Base-by-base conservation (phyloP, 2,329 filamentous ascomycete genomes). In the Epichloe uncinata region DNA sequence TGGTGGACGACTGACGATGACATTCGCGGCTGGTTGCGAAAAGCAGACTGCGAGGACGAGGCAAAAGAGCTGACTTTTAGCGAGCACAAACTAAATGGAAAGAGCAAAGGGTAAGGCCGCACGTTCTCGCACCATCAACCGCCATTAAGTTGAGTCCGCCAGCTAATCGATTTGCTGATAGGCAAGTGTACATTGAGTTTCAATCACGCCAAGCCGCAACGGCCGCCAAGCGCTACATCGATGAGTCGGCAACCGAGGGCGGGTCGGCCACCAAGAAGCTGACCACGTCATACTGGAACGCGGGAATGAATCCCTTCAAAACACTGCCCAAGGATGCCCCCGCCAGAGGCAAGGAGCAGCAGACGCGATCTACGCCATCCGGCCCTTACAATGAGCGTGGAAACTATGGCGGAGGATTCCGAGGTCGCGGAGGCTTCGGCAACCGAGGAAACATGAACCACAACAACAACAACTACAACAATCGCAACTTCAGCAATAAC, bases 1-100 rank as follows among this genome's bases (percentile, higher is more conserved):
- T 98, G 93, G 93, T 97, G 91, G 91, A 90, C 83, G 33, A 95
- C 86, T 2, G 93, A 98, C 63, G 93, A 98, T 61, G 89, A 97
- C 58, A 80, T 98, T 50, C 85, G 93, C 48, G 86, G 85, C 47
- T 96, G 89, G 87, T 75, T 85, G 22, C 81, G 82, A 56, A 77
- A 86, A 56, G 87, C 85, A n/a, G 79, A 78, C 2, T 87, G 81
- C 57, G 93, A 97, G 65, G 77, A 83, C 43, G 87, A 95, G 60
- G 71, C 97, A 16, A 89, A 87, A 60, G 93, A 97, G 53, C 81
- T 98, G 47, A 95, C 90, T 0, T 98, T 97, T 66, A 96, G 88
- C 60, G 93, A 98, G 66, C 93, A 97, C 68, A 98, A 98, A 65
- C 90, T 97, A 45, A 98, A 98, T 58, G 93, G 93, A 58, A 98